phyloP scores from a whole-genome alignment of 2,329 filamentous ascomycete genomes.

The Pyrenochaeta sp. region DNA sequence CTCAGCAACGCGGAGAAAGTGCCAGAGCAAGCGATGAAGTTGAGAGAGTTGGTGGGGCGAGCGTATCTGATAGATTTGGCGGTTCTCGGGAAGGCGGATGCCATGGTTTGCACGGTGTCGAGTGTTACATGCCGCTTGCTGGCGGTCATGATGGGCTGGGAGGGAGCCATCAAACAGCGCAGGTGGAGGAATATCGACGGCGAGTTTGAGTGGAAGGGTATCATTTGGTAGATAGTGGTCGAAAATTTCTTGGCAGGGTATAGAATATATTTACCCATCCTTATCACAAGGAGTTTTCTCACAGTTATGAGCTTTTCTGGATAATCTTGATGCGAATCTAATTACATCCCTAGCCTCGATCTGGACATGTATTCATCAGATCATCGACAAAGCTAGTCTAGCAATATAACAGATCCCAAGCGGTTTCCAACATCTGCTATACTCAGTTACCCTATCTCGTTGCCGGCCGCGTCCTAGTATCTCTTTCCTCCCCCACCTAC shows the following conservation, averaged over 20 bases:
- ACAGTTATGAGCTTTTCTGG: too few species aligned
- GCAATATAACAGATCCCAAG: too few species aligned
- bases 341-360: too few species aligned
- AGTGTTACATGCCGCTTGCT: conserved; percentile 73
- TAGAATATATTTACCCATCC: neutral
- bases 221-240: conserved; percentile 39
- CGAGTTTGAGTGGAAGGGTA: conserved; percentile 49
- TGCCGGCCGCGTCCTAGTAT: too few species aligned
- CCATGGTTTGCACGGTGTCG: conserved; percentile 79
- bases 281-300: too few species aligned
- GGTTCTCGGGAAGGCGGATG: conserved; percentile 74
- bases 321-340: too few species aligned
- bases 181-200: conserved; percentile 76
- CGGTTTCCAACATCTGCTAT: too few species aligned
- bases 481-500: too few species aligned
- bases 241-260: neutral
- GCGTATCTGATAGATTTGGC: conserved; percentile 84
- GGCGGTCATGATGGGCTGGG: conserved; percentile 89
- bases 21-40: conserved; percentile 63
- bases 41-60: conserved; percentile 79
- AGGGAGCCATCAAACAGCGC: conserved; percentile 58
- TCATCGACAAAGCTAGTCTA: too few species aligned
- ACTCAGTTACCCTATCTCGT: too few species aligned
- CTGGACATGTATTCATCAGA: too few species aligned
- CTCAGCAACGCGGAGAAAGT: conserved; percentile 30